Base-by-base conservation (phyloP, 208 protist genomes). In the Acanthamoeba lenticulata region DNA sequence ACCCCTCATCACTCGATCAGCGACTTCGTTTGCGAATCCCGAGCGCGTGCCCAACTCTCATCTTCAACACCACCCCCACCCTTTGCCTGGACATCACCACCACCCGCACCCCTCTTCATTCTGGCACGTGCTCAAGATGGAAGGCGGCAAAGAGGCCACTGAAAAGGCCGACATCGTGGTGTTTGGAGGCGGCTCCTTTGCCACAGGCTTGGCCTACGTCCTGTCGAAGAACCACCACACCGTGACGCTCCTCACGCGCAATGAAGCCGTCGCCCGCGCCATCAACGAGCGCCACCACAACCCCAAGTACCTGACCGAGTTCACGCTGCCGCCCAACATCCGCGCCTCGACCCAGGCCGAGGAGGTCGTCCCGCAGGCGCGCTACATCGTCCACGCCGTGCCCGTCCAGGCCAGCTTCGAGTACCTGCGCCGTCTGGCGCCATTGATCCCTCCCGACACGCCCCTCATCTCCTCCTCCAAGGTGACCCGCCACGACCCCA, bases 171-270 rank as follows among this genome's bases (percentile, higher is more conserved):
- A 92, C 47, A 40, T 95, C 24, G 69, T 62, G 24, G 95, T 96
- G 81, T 95, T 96, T 88, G 95, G 95, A 19, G 95, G 62, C 34
- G 95, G 95, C 4, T 81, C 94, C 34, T 95, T 95, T 38, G 94
- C 86, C 32, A 95, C 94, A 19, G 94, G 67, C 19, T 29, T 95
- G 42, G 94, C 94, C 42, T 81, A 69, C 36, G 57, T 77, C 0
- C 65, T 85, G 6, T 52, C 94, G n/a, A 67, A 72, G 36, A 93
- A 94, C n/a, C 40, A 45, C 9, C 86, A 95, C 77, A 27, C 21
- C 45, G 69, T 95, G 29, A 77, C 47, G 29, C 67, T 95, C n/a
- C 72, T 94, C 40, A 55, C 49, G 17, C 94, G 94, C 38, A 62
- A 94, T 88, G 42, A 81, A 24, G 36, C 5, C 34, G 44, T 88